Percentiles rank a stretch among this genome's conserved stretches.
These are phyloP conservation scores for Schizochytrium sp. DNA, from an alignment of 108 stramenopile species.

Conservation along the genomic window DNA sequence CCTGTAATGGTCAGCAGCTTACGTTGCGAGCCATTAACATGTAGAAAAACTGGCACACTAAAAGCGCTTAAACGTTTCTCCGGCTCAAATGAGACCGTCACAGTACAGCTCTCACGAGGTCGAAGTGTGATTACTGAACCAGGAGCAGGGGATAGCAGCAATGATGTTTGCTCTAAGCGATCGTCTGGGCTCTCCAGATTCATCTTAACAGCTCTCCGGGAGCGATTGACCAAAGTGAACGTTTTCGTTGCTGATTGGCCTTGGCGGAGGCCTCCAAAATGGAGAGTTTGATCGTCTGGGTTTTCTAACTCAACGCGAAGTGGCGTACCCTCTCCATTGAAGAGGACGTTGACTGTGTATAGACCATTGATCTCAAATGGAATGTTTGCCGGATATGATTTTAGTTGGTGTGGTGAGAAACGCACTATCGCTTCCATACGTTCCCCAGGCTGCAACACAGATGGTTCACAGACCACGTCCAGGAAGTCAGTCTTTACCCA, in stretches of 20 bases:
- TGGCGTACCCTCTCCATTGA: conserved; percentile 71
- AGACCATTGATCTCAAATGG: conserved; percentile 78
- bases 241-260: conserved; percentile 69
- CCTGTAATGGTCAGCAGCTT: conserved; percentile 68
- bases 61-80: conserved; percentile 69
- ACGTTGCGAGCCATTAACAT: conserved; percentile 67
- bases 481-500: conserved; percentile 69
- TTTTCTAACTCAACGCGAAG: conserved; percentile 75
- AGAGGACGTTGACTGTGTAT: conserved; percentile 68
- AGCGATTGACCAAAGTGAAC: conserved; percentile 71
- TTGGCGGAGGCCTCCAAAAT: conserved; percentile 71
- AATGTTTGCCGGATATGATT: conserved; percentile 72
- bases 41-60: conserved; percentile 68
- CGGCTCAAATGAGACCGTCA: conserved; percentile 71
- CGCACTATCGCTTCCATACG: conserved; percentile 66
- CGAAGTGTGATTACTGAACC: conserved; percentile 54
- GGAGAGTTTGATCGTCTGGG: conserved; percentile 66
- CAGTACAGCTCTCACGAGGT: conserved; percentile 63
- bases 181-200: conserved; percentile 65
- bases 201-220: conserved; percentile 67
- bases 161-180: neutral
- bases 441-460: conserved; percentile 74
- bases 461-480: conserved; percentile 70
- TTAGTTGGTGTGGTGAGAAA: conserved; percentile 73
- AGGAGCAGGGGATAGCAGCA: conserved; percentile 66